Evolutionary conservation across 805 yeast genomes (phyloP), one percentile per base, ranked within the genome.

Genomic region (Torulaspora gathmanii): DNA sequence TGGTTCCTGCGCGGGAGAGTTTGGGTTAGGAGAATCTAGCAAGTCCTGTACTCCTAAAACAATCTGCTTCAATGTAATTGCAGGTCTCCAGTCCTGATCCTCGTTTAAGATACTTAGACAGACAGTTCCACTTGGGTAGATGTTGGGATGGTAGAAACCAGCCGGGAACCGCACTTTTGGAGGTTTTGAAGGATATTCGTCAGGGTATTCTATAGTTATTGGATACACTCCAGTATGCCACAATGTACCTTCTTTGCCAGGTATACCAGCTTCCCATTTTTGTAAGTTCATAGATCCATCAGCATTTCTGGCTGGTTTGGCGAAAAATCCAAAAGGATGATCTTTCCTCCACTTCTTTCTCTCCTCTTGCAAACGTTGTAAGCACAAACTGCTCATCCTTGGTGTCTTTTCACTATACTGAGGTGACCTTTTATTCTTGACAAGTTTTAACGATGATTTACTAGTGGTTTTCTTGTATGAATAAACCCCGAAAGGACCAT

Each of bases 261-360:
- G 99, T 44, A 93, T 85, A 20, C 98, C 98, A 13, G 96, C 95
- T 12, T 79, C 80, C 99, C 99, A 93, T 58, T 69, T 75, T 60
- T 85, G 84, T 51, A 93, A 72, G 65, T 93, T 89, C 51, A 93
- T 71, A 0, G 88, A 71, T 3, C 99, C 99, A 59, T 89, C 95
- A 1, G 71, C 58, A n/a, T 74, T 71, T 63, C 86, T 90, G 20
- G 70, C 61, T 11, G 99, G 99, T 60, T 87, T 86, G 30, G 99
- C 99, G 55, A 70, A 90, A 67, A 93, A 93, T 6, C 98, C 98
- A 67, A 90, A 93, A 0, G 99, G 99, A 63, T 93, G 99, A 64
- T 89, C 96, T 64, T 88, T 91, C 56, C 99, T 80, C 99, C 99
- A 93, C 65, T 85, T 88, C 68, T 90, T 91, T 66, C 99, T 82